Percentiles rank a stretch among this genome's conserved stretches.
These are phyloP conservation scores for Pyrenula massariospora DNA, from an alignment of 495 filamentous ascomycete species.

Conservation along the genomic window DNA sequence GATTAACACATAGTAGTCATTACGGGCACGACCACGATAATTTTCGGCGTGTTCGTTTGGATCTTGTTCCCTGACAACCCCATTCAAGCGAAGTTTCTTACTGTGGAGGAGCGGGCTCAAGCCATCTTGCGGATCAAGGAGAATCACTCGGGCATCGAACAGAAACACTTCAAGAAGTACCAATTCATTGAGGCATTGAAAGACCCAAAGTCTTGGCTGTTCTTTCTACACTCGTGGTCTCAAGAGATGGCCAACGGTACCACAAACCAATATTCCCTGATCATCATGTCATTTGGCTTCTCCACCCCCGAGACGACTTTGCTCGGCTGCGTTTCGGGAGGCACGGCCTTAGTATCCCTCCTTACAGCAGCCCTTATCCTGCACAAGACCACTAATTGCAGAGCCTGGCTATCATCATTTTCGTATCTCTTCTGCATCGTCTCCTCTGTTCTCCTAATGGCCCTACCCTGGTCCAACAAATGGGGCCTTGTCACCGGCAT, in stretches of 20 bases:
- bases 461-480: conserved; percentile 24
- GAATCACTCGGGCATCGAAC: conserved; percentile 49
- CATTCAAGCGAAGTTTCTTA: conserved; percentile 42
- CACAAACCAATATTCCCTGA: conserved; percentile 30
- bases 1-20: conserved; percentile 18
- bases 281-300: conserved; percentile 27
- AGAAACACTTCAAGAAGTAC: conserved; percentile 38
- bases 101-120: conserved; percentile 37
- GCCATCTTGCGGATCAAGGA: conserved; percentile 42
- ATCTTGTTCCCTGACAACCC: conserved; percentile 46
- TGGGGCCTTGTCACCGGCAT: conserved; percentile 26
- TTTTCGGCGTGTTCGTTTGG: conserved; percentile 36
- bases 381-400: conserved; percentile 22
- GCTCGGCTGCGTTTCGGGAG: too few relatives aligned
- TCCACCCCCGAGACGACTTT: too few relatives aligned
- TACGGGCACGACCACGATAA: conserved; percentile 36
- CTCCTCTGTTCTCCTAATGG: conserved; percentile 21
- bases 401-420: conserved; percentile 24
- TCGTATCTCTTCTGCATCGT: conserved; percentile 18
- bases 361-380: conserved; percentile 15
- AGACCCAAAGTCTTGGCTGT: conserved; percentile 19
- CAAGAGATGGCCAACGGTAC: conserved; percentile 32
- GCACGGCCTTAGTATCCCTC: too few relatives aligned
- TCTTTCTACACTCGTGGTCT: conserved; percentile 27
- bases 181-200: conserved; percentile 27